Evolutionary conservation across 176 grass and related monocot species (phyloP), one percentile per base, ranked within the genome.

Genomic region (Musa acuminata): DNA sequence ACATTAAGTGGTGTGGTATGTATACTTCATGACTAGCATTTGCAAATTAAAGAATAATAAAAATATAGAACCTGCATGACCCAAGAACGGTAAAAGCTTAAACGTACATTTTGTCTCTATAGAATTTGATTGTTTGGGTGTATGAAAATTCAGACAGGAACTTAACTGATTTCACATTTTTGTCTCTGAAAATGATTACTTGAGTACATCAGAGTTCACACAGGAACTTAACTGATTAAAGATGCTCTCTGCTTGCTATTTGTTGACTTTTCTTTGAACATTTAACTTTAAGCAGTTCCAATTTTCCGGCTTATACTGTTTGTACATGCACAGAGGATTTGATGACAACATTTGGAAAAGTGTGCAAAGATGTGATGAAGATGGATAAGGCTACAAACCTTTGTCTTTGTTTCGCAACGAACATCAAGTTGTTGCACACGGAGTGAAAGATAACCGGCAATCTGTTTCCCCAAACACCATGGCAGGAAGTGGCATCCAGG

Each of bases 381-480:
- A 16, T 43, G 7, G 50, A 4, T 0, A 53, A 53, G 22, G 21
- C n/a, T 16, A 17, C 11, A 23, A 21, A 96, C 92, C 84, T 91
- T 96, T 26, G 92, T 96, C 78, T 96, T 96, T 53, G 92, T 96
- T 74, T 96, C 92, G 11, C 89, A 92, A 69, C 87, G 87, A 17
- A 92, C 84, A 20, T 96, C 86, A 74, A 96, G 92, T 72, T 96
- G 92, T 66, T 92, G 92, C 49, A 96, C 92, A 74, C 92, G 89
- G 52, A 96, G 79, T 27, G 92, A 91, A 52, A 96, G 89, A 78
- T 87, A 83, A 22, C 92, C 92, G 75, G 89, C 89, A 64, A 96
- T 78, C 54, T 89, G 86, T 58, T 85, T 76, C 55, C 92, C 92
- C 53, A 86, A 29, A 77, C 86, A 80, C 92, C 92, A 96, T 29